phyloP scores from a whole-genome alignment of 2,329 filamentous ascomycete species.

The Hymenoscyphus fraxineus region DNA sequence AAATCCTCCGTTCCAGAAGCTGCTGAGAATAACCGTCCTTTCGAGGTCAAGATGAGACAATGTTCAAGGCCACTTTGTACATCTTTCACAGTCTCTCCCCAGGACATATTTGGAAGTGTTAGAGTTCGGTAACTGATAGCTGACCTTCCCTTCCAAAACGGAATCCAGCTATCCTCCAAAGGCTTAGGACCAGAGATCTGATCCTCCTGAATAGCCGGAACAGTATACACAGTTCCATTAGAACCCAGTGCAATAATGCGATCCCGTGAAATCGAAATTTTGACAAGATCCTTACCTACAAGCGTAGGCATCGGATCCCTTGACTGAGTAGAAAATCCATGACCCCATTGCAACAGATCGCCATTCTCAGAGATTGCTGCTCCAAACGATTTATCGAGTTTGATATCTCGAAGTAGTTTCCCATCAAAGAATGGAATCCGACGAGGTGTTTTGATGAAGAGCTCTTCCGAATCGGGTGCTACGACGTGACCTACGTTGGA shows the following conservation, averaged over 20 bases:
- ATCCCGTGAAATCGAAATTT: conserved; percentile 74
- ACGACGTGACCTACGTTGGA: conserved; percentile 82
- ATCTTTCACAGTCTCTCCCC: conserved; percentile 69
- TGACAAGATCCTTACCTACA: conserved; percentile 73
- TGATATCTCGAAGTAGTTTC: conserved; percentile 79
- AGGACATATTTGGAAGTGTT: conserved; percentile 59
- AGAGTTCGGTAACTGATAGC: conserved; percentile 69
- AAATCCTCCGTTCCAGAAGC: conserved; percentile 75
- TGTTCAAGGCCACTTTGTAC: conserved; percentile 81
- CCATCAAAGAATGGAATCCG: conserved; percentile 81
- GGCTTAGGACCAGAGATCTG: conserved; percentile 62
- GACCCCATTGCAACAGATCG: conserved; percentile 89
- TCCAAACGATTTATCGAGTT: conserved; percentile 76
- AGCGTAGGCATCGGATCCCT: conserved; percentile 67
- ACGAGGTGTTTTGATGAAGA: conserved; percentile 73
- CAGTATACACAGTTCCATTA: conserved; percentile 75
- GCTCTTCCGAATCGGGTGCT: conserved; percentile 75
- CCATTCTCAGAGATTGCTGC: conserved; percentile 85
- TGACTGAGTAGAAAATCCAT: conserved; percentile 63
- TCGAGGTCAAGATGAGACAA: conserved; percentile 76
- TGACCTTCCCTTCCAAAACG: conserved; percentile 62
- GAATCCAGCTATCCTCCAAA: conserved; percentile 64
- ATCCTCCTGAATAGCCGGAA: conserved; percentile 72
- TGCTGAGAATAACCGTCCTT: conserved; percentile 83
- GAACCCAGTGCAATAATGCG: conserved; percentile 76